Evolutionary conservation across 805 yeast species (phyloP), one percentile per base, ranked within the genome.

Genomic region (Ascoidea tarda): DNA sequence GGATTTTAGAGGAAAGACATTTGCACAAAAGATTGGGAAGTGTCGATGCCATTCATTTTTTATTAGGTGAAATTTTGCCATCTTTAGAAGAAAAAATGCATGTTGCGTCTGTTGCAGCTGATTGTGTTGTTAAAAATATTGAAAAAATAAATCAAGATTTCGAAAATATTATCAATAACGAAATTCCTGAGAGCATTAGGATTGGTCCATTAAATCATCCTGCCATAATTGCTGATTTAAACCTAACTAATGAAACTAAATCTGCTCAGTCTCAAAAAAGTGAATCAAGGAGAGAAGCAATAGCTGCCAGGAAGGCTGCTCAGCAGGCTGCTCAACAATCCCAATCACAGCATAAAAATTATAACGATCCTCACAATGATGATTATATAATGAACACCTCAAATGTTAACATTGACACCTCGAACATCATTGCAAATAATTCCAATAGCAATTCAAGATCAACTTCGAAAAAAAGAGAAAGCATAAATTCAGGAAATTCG

Each of bases 61-160:
- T 72, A 42, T 70, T 79, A 16, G 71, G 73, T 57, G 96, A 87
- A 54, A 73, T 91, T 53, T 80, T 91, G 71, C 97, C 98, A 0
- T 87, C 96, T 56, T 68, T 91, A 52, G 98, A 91, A 64, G 97
- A 93, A 65, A 93, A 93, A 67, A 88, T 93, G 95, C 97, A 91
- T 65, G 96, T 93, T 47, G 91, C 97, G 5, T 83, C 91, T 1
- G 82, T 87, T 46, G 96, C 97, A 28, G 76, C 87, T 33, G 97
- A 90, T 59, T 75, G 82, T 10, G 75, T 89, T 49, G 69, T 74
- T 33, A 79, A 82, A 54, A 85, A 87, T 61, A 68, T 87, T 52
- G 75, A 73, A 51, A 73, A 97, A 51, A 74, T 93, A 57, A 86
- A 90, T 62, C 79, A 84, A 59, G 95, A 87, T 62, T 90, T 79